Evolutionary conservation across 2,329 filamentous ascomycete species (phyloP).

Genomic region (Pseudocercospora eumusae): DNA sequence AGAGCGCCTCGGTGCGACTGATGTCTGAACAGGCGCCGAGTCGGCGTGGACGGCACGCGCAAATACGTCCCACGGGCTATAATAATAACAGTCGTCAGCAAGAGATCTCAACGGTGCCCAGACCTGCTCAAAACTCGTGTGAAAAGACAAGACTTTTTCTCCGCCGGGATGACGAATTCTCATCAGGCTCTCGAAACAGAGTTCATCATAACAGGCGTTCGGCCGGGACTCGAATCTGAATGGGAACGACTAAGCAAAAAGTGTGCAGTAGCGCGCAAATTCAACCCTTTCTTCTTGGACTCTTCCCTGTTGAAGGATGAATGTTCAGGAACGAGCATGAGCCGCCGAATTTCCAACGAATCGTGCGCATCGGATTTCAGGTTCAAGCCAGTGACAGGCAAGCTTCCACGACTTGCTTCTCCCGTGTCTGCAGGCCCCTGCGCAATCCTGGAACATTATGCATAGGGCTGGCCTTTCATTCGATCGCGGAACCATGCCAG

Average conservation of each 20-base stretch:
- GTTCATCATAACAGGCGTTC: background rate
- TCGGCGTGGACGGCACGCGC: conserved; percentile 5
- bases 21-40: conserved; percentile 3
- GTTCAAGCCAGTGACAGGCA: conserved; percentile 20
- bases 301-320: conserved; percentile 2
- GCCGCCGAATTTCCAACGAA: conserved; percentile 7
- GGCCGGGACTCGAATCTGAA: background rate
- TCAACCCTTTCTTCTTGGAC: conserved; percentile 4
- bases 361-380: conserved; percentile 5
- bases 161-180: conserved; percentile 1
- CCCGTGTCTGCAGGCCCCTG: conserved; percentile 15
- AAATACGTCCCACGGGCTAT: conserved; percentile 1
- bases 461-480: conserved; percentile 19
- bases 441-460: conserved; percentile 16
- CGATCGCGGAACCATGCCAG: conserved; percentile 22
- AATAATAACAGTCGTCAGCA: no score
- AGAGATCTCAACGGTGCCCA: background rate
- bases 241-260: background rate
- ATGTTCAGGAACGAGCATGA: conserved; percentile 9
- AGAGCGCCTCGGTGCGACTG: background rate
- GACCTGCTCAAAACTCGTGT: background rate
- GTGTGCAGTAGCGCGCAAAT: conserved; percentile 6
- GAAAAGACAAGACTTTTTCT: background rate
- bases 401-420: background rate
- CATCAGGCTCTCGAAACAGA: background rate